Percentiles rank a stretch among this genome's conserved stretches.
Evolutionary conservation across 768 basidiomycete species (phyloP).

Genomic region (Crepidotus variabilis): DNA sequence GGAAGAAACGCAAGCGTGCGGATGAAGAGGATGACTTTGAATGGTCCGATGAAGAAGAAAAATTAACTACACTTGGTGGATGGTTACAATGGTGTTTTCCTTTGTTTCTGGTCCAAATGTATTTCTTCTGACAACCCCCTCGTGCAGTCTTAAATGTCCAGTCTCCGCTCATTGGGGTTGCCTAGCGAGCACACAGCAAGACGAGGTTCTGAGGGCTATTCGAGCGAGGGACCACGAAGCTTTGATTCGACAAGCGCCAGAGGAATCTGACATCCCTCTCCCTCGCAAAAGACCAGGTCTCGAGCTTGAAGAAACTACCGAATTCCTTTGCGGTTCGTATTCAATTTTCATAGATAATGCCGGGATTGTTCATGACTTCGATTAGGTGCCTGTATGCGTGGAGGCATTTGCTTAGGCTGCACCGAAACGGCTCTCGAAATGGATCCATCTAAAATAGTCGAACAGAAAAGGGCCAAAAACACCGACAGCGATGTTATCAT

Average conservation of each 20-base stretch:
- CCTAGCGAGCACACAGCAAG: slow-evolving; percentile 58
- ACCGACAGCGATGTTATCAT: slow-evolving; percentile 29
- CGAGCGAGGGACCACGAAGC: slow-evolving; percentile 44
- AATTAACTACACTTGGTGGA: slow-evolving; percentile 55
- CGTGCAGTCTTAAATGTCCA: slow-evolving; percentile 69
- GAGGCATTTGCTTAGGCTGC: slow-evolving; percentile 78
- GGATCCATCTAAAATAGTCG: slow-evolving; percentile 23
- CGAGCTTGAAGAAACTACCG: slow-evolving; percentile 56
- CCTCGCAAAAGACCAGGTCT: slow-evolving; percentile 46
- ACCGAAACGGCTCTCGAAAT: slow-evolving; percentile 50
- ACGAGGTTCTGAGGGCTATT: slow-evolving; percentile 70
- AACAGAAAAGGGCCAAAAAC: slow-evolving; percentile 1
- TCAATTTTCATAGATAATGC: background rate
- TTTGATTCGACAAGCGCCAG: slow-evolving; percentile 28
- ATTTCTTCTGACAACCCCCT: slow-evolving; percentile 5
- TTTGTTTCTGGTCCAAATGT: slow-evolving; percentile 7
- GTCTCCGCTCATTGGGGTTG: slow-evolving; percentile 78
- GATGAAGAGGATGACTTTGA: slow-evolving; percentile 51
- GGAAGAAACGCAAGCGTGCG: slow-evolving; percentile 33
- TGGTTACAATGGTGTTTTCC: slow-evolving; percentile 77
- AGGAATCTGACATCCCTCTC: slow-evolving; percentile 20
- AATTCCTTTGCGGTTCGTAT: slow-evolving; percentile 66
- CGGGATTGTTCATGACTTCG: background rate
- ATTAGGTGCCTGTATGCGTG: slow-evolving; percentile 60
- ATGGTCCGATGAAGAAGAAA: slow-evolving; percentile 51